Evolutionary conservation across 805 yeast species (phyloP).

Genomic region (Sugiyamaella boreocaroliniensis): DNA sequence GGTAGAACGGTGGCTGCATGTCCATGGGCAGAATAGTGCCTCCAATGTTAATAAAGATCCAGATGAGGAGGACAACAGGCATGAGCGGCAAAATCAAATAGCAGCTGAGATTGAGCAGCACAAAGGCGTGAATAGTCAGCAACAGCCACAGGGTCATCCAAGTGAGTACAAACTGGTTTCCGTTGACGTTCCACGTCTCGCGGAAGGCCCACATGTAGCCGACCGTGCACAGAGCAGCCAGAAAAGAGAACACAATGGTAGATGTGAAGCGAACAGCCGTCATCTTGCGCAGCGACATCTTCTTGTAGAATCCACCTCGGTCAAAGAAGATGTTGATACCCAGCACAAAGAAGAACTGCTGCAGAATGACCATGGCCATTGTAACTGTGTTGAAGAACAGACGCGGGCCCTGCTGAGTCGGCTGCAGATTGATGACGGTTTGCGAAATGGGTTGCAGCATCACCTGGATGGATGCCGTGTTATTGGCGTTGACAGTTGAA

Average conservation of each 20-base stretch:
- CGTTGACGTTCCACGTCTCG: constrained; percentile 10
- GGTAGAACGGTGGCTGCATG: constrained; percentile 9
- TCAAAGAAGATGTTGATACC: constrained; percentile 2
- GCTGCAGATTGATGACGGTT: constrained; percentile 4
- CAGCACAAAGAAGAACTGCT: constrained; percentile 11
- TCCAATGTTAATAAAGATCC: constrained; percentile 7
- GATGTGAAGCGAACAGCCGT: neutral
- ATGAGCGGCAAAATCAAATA: constrained; percentile 6
- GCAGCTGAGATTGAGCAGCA: constrained; percentile 1
- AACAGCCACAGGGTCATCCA: constrained; percentile 12
- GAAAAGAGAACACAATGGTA: constrained; percentile 1
- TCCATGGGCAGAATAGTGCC: constrained; percentile 6
- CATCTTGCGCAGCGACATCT: neutral
- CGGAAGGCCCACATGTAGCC: constrained; percentile 14
- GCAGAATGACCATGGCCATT: constrained; percentile 10
- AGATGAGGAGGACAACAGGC: constrained; percentile 6
- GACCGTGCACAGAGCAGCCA: constrained; percentile 4
- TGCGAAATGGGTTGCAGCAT: constrained; percentile 3
- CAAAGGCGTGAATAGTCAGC: neutral
- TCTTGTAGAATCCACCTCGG: neutral
- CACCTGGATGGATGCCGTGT: constrained; percentile 2
- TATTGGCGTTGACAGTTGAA: neutral
- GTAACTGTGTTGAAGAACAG: constrained; percentile 8
- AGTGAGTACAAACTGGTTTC: constrained; percentile 11
- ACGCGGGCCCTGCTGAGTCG: constrained; percentile 9